Evolutionary conservation across 345 rosid species (phyloP).

Genomic region (Sisymbrium altissimum): DNA sequence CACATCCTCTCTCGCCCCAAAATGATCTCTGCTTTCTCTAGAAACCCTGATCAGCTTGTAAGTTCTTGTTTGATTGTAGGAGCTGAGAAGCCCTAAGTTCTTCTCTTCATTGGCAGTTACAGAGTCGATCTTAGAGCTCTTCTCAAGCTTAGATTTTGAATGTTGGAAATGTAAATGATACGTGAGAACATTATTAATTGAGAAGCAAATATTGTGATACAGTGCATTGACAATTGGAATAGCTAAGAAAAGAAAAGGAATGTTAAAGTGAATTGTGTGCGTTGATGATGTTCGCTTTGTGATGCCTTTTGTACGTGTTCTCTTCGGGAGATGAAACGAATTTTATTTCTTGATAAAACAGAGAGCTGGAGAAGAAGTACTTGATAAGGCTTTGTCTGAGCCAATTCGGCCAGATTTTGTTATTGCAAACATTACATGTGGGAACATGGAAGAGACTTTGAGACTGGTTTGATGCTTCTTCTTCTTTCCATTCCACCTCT

Average conservation of each 20-base stretch:
- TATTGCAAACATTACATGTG: constrained; percentile 39
- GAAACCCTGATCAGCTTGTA: constrained; percentile 10
- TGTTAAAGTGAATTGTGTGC: not conserved
- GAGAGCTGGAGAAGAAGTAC: constrained; percentile 56
- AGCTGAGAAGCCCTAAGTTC: not conserved
- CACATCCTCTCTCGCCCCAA: constrained; percentile 29
- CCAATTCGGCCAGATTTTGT: constrained; percentile 67
- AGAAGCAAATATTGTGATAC: not conserved
- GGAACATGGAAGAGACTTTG: constrained; percentile 34
- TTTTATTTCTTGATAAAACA: constrained; percentile 15
- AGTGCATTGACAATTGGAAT: not conserved
- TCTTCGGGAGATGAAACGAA: not conserved
- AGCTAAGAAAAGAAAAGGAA: not conserved
- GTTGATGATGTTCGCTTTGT: not conserved
- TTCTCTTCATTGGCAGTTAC: not conserved
- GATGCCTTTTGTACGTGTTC: too few relatives aligned
- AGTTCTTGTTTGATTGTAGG: not conserved
- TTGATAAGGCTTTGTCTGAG: constrained; percentile 55
- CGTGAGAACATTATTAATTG: too few relatives aligned
- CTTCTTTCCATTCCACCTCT: not conserved
- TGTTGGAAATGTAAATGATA: not conserved
- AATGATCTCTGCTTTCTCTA: constrained; percentile 26
- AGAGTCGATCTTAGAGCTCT: not conserved
- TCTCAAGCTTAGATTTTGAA: not conserved
- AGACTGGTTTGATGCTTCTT: constrained; percentile 7